Evolutionary conservation across 2,329 filamentous ascomycete genomes (phyloP).

Genomic region (Pseudocercospora vitis): DNA sequence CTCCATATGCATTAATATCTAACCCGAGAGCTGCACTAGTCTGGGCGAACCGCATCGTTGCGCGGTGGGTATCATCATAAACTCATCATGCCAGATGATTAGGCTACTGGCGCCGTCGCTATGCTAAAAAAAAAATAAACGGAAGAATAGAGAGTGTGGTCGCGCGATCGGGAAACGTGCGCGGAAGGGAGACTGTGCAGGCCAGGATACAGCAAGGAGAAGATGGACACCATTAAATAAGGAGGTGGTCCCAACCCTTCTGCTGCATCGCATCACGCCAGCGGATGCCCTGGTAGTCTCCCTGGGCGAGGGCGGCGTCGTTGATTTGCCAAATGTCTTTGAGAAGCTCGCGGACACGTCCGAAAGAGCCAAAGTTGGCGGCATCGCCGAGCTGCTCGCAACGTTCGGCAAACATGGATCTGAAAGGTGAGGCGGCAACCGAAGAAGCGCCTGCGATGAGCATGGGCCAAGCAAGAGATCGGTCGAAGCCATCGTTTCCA

Average conservation of each 20-base stretch:
- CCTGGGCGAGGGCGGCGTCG: slow-evolving; percentile 59
- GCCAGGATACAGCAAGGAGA: slow-evolving; percentile 31
- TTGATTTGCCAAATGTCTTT: slow-evolving; percentile 78
- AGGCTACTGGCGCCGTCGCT: slow-evolving; percentile 33
- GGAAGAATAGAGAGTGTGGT: slow-evolving; percentile 14
- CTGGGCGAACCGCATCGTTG: slow-evolving; percentile 16
- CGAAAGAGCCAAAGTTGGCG: slow-evolving; percentile 80
- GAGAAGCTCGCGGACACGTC: slow-evolving; percentile 75
- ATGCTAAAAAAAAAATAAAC: slow-evolving; percentile 28
- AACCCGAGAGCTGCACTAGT: slow-evolving; percentile 39
- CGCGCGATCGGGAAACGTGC: too few species aligned
- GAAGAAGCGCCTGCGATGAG: slow-evolving; percentile 82
- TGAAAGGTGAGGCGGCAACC: slow-evolving; percentile 70
- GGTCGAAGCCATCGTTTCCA: slow-evolving; percentile 80
- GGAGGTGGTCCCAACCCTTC: slow-evolving; percentile 88
- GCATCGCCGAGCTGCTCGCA: slow-evolving; percentile 71
- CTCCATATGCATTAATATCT: slow-evolving; percentile 15
- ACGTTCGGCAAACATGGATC: slow-evolving; percentile 74
- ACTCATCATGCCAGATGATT: slow-evolving; percentile 22
- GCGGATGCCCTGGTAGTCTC: slow-evolving; percentile 68
- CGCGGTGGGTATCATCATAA: slow-evolving; percentile 30
- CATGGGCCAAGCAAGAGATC: slow-evolving; percentile 89
- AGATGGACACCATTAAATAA: slow-evolving; percentile 60
- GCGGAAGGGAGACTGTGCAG: slow-evolving; percentile 24
- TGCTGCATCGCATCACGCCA: slow-evolving; percentile 93